Evolutionary conservation across 768 basidiomycete species (phyloP).

Genomic region (Trametes meyenii): DNA sequence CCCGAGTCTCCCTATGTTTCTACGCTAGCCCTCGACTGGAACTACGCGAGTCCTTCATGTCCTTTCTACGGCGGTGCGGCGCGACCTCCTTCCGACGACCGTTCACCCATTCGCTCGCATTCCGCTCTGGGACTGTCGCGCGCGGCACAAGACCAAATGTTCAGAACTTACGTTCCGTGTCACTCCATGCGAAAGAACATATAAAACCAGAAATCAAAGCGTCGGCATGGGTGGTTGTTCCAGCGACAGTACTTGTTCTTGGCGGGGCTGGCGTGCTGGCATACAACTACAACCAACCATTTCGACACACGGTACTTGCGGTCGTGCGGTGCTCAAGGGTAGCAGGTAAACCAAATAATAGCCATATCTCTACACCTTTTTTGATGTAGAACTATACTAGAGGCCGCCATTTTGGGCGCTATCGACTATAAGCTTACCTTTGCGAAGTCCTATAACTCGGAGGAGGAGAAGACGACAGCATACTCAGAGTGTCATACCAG

Average conservation of each 20-base stretch:
- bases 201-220: not conserved
- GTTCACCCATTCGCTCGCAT: not conserved
- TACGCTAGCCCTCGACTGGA: not conserved
- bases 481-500: constrained; percentile 81
- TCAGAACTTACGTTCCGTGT: not conserved
- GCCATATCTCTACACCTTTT: constrained; percentile 27
- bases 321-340: constrained; percentile 78
- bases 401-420: constrained; percentile 62
- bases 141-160: not conserved
- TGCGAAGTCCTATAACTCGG: constrained; percentile 50
- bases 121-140: not conserved
- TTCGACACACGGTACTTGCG: constrained; percentile 77
- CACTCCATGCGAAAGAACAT: not conserved
- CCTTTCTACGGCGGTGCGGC: constrained; percentile 10
- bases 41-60: not conserved
- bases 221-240: constrained; percentile 21
- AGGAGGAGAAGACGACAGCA: constrained; percentile 53
- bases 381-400: constrained; percentile 38
- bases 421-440: constrained; percentile 77
- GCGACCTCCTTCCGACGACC: not conserved
- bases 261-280: constrained; percentile 43
- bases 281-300: constrained; percentile 72
- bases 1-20: not conserved
- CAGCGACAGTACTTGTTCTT: constrained; percentile 31
- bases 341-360: constrained; percentile 49